Conservation (phyloP, 495 filamentous ascomycete species). For the Neurospora intermedia region DNA sequence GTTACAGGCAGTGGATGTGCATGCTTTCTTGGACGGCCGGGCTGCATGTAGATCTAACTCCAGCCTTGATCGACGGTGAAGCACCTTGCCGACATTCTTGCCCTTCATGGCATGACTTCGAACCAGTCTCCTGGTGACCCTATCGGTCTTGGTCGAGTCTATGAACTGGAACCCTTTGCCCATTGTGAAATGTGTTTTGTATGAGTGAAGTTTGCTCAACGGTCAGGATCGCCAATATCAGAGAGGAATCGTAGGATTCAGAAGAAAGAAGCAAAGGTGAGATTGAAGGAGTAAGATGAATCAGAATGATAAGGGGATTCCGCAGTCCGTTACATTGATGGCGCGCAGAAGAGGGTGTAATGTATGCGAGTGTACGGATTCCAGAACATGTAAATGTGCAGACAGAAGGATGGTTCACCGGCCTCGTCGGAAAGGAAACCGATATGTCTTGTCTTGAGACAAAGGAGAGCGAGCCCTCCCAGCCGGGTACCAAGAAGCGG, state of each 20-base stretch:
- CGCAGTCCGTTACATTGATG: background rate
- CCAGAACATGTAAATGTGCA: background rate
- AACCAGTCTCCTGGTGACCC: background rate
- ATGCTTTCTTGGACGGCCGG: background rate
- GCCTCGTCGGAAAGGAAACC: background rate
- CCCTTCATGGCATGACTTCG: background rate
- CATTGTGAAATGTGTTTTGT: background rate
- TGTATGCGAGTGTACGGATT: background rate
- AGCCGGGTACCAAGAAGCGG: background rate
- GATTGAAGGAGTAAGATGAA: background rate
- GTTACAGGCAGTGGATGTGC: background rate
- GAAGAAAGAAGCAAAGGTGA: background rate
- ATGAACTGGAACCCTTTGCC: background rate
- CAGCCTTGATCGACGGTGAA: background rate
- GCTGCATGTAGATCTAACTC: background rate
- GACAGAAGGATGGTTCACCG: background rate
- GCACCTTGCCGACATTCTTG: background rate
- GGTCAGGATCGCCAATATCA: background rate
- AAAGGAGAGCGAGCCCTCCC: background rate
- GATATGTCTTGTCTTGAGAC: background rate
- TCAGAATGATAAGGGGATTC: background rate
- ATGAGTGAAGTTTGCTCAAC: background rate
- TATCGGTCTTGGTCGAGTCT: background rate
- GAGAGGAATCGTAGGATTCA: background rate
- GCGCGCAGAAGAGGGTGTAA: background rate